Evolutionary conservation across 768 basidiomycete genomes (phyloP), one percentile per base, ranked within the genome.

Genomic region (Cystobasidium onofrii): DNA sequence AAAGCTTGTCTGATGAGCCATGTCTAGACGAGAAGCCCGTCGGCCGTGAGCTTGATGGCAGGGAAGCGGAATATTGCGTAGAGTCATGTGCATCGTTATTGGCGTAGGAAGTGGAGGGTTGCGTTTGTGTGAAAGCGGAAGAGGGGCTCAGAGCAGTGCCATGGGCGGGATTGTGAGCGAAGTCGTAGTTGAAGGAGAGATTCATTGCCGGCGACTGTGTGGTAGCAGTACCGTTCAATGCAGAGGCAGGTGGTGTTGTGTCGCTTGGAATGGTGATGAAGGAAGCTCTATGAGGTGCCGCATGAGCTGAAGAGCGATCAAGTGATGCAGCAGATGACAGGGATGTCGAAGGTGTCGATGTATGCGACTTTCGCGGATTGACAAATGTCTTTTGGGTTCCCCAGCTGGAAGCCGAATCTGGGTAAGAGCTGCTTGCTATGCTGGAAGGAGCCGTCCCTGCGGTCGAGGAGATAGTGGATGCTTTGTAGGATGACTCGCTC

Each of bases 151-250:
- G 36, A 6, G 57, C 57, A 10, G 57, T 61, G 34, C 64, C 41
- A 17, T 17, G 33, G 17, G 66, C 36, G 4, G 66, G 66, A 31
- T 69, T 43, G 44, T 69, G 66, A 41, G 66, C 50, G 27, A 69
- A 69, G 36, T 69, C 66, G 46, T 69, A 69, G 27, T 46, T 33
- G 46, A 46, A 69, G 10, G 44, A 34, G 27, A 69, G 66, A 33
- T 31, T 23, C 13, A 31, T 2, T 9, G 6, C 25, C 54, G 17
- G 15, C 12, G 63, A 64, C 15, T n/a, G 46, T 9, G 46, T 17
- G 4, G 12, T 20, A 20, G 46, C 15, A 17, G 9, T 50, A n/a
- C n/a, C n/a, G 46, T 7, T 15, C 18, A 20, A 50, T 15, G 18
- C 9, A 50, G 46, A 50, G 20, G 46, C 46, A 50, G 46, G 46